Conservation (phyloP, 148 eudicot genomes). For the Camellia lanceoleosa region DNA sequence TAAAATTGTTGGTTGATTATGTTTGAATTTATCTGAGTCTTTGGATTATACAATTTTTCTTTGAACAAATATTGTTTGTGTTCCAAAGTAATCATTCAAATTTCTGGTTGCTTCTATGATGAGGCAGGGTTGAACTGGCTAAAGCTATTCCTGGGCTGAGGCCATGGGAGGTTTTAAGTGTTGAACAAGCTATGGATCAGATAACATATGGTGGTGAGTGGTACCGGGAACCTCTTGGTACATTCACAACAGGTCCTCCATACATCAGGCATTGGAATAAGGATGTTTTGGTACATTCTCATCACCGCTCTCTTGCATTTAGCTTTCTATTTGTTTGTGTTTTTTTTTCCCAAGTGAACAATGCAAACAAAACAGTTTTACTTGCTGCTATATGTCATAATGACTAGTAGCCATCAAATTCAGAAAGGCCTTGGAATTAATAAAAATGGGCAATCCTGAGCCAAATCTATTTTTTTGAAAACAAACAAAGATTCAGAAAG, state of each 20-base stretch:
- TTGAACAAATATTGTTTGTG: neutral
- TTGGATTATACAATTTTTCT: neutral
- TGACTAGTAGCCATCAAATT: neutral
- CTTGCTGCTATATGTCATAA: neutral
- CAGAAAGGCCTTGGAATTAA: no score
- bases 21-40: neutral
- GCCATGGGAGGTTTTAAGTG: conserved; percentile 90
- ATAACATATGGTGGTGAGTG: conserved; percentile 69
- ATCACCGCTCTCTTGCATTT: conserved; percentile 8
- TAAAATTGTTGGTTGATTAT: neutral
- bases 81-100: neutral
- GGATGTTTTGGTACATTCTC: conserved; percentile 51
- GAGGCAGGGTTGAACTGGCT: conserved; percentile 56
- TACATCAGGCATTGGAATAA: conserved; percentile 60
- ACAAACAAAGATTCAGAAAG: no score
- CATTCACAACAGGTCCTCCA: conserved; percentile 85
- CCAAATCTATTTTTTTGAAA: no score
- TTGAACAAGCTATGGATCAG: conserved; percentile 93
- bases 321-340: neutral
- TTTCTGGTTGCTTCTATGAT: conserved; percentile 13
- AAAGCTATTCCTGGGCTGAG: conserved; percentile 79
- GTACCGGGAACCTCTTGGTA: conserved; percentile 84
- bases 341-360: neutral
- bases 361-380: neutral
- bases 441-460: no score